Percentiles rank a stretch among this genome's conserved stretches.
phyloP scores from a whole-genome alignment of 2,329 filamentous ascomycete genomes.

The Fonsecaea nubica region DNA sequence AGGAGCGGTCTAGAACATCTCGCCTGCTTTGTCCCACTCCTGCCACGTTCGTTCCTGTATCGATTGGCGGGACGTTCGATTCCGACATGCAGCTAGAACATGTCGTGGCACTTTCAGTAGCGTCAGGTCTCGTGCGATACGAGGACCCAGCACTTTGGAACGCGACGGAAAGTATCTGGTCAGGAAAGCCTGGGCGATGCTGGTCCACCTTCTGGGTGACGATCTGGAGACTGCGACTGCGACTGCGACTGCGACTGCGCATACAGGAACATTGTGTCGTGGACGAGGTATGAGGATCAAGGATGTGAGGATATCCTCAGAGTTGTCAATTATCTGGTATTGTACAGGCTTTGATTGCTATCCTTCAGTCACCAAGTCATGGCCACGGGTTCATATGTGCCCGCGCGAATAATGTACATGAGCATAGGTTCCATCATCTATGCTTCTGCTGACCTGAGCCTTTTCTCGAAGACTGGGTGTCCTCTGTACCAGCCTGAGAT shows the following conservation, averaged over 20 bases:
- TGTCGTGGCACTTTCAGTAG: slow-evolving; percentile 10
- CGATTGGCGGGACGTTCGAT: neutral
- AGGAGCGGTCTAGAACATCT: slow-evolving; percentile 15
- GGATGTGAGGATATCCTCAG: neutral
- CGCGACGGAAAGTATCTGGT: slow-evolving; percentile 1
- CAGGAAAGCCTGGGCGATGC: neutral
- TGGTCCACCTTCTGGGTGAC: neutral
- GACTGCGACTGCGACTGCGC: no score
- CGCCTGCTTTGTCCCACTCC: slow-evolving; percentile 1
- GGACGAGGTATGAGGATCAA: neutral
- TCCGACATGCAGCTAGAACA: slow-evolving; percentile 2
- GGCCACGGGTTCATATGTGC: neutral
- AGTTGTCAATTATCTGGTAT: slow-evolving; percentile 1
- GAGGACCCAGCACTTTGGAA: slow-evolving; percentile 3
- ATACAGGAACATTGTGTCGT: neutral
- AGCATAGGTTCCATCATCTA: slow-evolving; percentile 1
- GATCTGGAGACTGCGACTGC: neutral
- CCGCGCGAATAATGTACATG: slow-evolving; percentile 11
- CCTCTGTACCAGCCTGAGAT: neutral
- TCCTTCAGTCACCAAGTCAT: neutral
- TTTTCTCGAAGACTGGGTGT: neutral
- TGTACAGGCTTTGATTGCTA: slow-evolving; percentile 6
- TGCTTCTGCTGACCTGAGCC: neutral
- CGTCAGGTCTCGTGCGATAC: slow-evolving; percentile 5
- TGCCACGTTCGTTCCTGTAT: neutral